These are phyloP conservation scores for bread wheat (Triticum aestivum) DNA, from an alignment of 176 grass and related monocot species.

Conservation along the genomic window IWGSC_CS_RefSeq_v2.1 NC_057801.1:787280056-787280555, in stretches of 20 bases:
- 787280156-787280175: background rate
- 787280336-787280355: background rate
- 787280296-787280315: background rate
- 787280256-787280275: background rate
- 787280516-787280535: background rate
- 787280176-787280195: background rate
- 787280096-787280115: background rate
- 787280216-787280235: background rate
- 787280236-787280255: background rate
- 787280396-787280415: background rate
- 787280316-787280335: background rate
- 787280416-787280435: background rate
- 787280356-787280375: background rate
- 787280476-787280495: background rate
- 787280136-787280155: background rate
- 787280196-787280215: background rate
- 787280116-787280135: background rate
- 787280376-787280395: background rate
- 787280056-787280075: too few species aligned
- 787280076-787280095: background rate
- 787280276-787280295: background rate
- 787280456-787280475: background rate
- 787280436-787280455: background rate
- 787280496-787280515: background rate
- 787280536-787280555: background rate